Conservation (phyloP, 2,329 filamentous ascomycete genomes). For the Ceratocystis harringtonii region DNA sequence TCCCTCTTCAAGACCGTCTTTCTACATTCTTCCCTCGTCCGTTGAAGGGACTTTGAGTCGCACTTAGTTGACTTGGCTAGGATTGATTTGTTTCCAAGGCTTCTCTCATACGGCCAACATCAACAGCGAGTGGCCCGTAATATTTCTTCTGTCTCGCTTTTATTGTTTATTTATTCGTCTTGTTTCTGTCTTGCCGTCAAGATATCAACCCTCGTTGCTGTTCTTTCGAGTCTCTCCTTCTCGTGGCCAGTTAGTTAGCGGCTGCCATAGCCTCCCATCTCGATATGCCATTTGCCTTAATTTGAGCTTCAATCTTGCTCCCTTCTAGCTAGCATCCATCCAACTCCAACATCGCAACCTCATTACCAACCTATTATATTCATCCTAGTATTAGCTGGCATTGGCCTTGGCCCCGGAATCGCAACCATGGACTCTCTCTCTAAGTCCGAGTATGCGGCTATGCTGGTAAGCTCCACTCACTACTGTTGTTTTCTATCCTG, state of each 20-base stretch:
- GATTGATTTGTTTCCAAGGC: not conserved
- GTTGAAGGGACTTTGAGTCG: not conserved
- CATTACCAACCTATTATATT: not conserved
- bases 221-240: not conserved
- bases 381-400: not conserved
- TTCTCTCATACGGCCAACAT: not conserved
- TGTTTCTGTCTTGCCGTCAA: not conserved
- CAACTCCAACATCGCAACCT: not conserved
- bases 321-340: not conserved
- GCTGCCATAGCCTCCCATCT: not conserved
- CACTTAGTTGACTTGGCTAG: not conserved
- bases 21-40: not conserved
- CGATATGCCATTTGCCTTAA: slow-evolving; percentile 6
- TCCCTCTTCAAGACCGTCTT: not conserved
- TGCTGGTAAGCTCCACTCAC: slow-evolving; percentile 57
- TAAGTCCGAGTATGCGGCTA: slow-evolving; percentile 79
- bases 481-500: not conserved
- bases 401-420: slow-evolving; percentile 17
- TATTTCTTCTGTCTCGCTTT: not conserved
- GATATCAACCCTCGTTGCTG: not conserved
- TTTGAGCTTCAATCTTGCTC: slow-evolving; percentile 1
- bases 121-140: not conserved
- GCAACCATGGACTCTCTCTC: slow-evolving; percentile 63
- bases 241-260: not conserved
- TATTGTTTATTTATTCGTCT: not conserved